A percentile compares a stretch with the other conserved stretches of the same genome.
These are phyloP conservation scores for Davidsoniella eucalypti DNA, from an alignment of 2,329 filamentous ascomycete genomes.

Conservation along the genomic window DNA sequence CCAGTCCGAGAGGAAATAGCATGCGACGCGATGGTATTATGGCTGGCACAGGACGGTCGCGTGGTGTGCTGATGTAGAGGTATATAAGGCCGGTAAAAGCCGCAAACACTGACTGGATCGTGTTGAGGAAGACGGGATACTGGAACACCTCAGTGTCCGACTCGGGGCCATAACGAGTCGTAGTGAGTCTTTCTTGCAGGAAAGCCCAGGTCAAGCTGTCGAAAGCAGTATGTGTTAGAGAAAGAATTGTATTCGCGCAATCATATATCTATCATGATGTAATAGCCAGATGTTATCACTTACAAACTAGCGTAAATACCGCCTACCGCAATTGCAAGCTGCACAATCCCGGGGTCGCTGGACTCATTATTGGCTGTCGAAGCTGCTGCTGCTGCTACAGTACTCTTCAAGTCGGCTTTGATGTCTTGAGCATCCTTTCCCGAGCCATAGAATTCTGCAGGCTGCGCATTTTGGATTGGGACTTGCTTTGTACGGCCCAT, in stretches of 20 bases:
- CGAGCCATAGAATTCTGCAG: background rate
- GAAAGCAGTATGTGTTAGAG: background rate
- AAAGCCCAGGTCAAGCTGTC: slow-evolving; percentile 84
- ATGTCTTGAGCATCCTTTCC: background rate
- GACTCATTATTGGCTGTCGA: background rate
- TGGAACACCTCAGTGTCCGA: slow-evolving; percentile 62
- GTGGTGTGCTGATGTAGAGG: slow-evolving; percentile 47
- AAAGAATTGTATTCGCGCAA: background rate
- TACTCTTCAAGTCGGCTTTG: background rate
- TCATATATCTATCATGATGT: too few relatives aligned
- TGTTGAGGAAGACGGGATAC: slow-evolving; percentile 90
- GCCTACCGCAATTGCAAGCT: slow-evolving; percentile 72
- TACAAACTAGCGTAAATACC: slow-evolving; percentile 98
- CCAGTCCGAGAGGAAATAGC: slow-evolving; percentile 61
- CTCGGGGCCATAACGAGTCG: slow-evolving; percentile 60
- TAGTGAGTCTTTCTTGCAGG: slow-evolving; percentile 94
- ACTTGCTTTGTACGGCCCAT: slow-evolving; percentile 58
- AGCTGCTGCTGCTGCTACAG: background rate
- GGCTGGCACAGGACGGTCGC: slow-evolving; percentile 29
- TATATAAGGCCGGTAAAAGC: slow-evolving; percentile 70
- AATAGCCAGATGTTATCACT: slow-evolving; percentile 19
- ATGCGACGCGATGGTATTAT: slow-evolving; percentile 67
- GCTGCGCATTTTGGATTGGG: slow-evolving; percentile 30
- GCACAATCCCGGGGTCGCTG: slow-evolving; percentile 46
- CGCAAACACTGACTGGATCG: slow-evolving; percentile 81